Evolutionary conservation across 129 eudicot genomes (phyloP), one percentile per base, ranked within the genome.

Genomic region (Flaveria trinervia): DNA sequence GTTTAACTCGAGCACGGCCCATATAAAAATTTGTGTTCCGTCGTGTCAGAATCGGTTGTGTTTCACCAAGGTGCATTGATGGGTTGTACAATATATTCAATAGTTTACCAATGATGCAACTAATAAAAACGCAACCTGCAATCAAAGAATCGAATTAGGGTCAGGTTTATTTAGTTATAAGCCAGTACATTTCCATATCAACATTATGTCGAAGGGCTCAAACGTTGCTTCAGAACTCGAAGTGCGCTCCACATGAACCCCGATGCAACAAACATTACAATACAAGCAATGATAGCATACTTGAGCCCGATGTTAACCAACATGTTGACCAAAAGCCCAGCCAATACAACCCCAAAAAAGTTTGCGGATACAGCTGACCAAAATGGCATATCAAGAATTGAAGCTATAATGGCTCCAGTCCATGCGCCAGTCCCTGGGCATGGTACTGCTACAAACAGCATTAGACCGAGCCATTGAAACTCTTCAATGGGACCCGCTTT

Each of bases 391-490:
- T 89, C 97, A 18, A 94, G 88, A 65, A 94, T 82, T 48, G 98
- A 94, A 33, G 98, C 97, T 22, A 94, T 86, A 74, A 91, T 60
- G 12, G 97, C 99, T 66, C 99, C 99, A 9, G 97, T 91, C 99
- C 99, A 94, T 15, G 99, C 99, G 46, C 99, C 99, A 0, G 99
- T 95, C n/a, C 99, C 99, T n/a, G 99, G 99, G 43, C 91, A 95
- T 18, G 99, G 97, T 48, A 94, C 97, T 15, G 99, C 97, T 52
- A 91, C 96, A 59, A 95, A 94, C 25, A 94, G 85, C 98, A 94
- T 94, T 64, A 94, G 75, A 16, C 99, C 99, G 43, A 95, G 96
- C 99, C 99, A 95, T 67, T 88, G 99, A 75, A 95, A 95, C 77
- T 95, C 99, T 72, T 89, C 91, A 49, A 95, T 87, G 51, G 99